phyloP scores from a whole-genome alignment of 768 basidiomycete species.

The Lyophyllum shimeji region DNA sequence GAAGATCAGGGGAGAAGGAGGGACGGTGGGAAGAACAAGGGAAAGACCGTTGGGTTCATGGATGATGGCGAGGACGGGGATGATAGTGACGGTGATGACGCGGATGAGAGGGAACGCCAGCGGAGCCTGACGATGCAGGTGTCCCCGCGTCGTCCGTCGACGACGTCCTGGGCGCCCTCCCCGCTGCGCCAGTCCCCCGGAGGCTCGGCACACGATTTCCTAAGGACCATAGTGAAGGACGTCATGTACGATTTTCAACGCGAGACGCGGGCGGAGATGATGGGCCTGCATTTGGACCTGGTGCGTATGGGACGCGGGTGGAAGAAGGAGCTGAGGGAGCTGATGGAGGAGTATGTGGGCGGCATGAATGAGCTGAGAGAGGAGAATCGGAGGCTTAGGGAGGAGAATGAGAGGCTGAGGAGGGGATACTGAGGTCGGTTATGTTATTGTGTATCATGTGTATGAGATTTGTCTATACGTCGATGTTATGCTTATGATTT shows the following conservation, averaged over 20 bases:
- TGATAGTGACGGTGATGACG: constrained; percentile 20
- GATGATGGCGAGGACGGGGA: constrained; percentile 13
- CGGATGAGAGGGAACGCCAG: too few relatives aligned
- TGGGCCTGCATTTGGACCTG: constrained; percentile 72
- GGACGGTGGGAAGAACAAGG: too few relatives aligned
- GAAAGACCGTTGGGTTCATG: constrained; percentile 15
- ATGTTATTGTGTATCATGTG: not conserved
- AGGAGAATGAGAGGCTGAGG: constrained; percentile 66
- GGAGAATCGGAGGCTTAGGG: constrained; percentile 64
- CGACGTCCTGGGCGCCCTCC: constrained; percentile 39
- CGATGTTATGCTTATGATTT: not conserved
- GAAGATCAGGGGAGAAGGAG: constrained; percentile 14
- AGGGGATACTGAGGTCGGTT: constrained; percentile 28
- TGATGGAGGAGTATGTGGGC: constrained; percentile 61
- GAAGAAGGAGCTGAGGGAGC: constrained; percentile 60
- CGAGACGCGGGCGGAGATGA: constrained; percentile 71
- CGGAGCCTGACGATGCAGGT: constrained; percentile 53
- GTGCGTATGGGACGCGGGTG: constrained; percentile 69
- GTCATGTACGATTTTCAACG: constrained; percentile 73
- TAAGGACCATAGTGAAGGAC: constrained; percentile 66
- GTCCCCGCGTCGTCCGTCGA: constrained; percentile 49
- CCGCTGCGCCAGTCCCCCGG: constrained; percentile 34
- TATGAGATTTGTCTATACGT: not conserved
- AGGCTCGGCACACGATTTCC: constrained; percentile 51
- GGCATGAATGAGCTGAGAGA: constrained; percentile 61